Base-by-base conservation (phyloP, 148 eudicot species). In the Nepenthes mirabilis region DNA sequence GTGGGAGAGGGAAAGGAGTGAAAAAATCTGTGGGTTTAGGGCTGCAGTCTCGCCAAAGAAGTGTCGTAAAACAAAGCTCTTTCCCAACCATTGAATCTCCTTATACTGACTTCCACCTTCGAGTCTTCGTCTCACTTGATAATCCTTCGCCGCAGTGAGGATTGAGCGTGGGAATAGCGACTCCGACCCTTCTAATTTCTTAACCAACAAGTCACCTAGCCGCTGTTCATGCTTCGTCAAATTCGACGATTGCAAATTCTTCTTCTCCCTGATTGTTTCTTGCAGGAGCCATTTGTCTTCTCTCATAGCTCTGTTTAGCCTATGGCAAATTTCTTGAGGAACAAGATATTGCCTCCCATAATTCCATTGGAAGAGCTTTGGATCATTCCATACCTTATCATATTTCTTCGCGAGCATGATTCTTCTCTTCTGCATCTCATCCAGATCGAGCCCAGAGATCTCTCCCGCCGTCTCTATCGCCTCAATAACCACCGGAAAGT, bases 81-180 rank as follows among this genome's bases (percentile, higher is more conserved):
- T 85, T 12, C 91, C 91, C 51, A 85, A 34, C 91, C 91, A 85
- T 12, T 72, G 80, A n/a, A 85, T 85, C 73, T 85, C 91, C 78
- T 80, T 85, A 33, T 64, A 73, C 55, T 72, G 74, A 62, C 74
- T 70, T 48, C 76, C 86, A 6, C 70, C 70, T 10, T 83, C 83
- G 63, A 82, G 47, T 33, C 91, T 76, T 60, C 81, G 58, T 56
- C 70, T 82, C 62, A 85, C 85, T 6, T 69, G 70, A 56, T 80
- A 85, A 68, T 85, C 87, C 63, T 68, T 77, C 1, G 68, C 72
- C 34, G 85, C 85, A 1, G 66, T 49, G 10, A 85, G 60, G 33
- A 76, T 57, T 59, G 66, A 63, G 43, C 73, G 59, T 1, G 75
- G 79, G 50, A 62, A 71, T 36, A 85, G 59, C 58, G 2, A 68